Conservation (phyloP, 768 basidiomycete genomes). For the Lanmaoa pseudosensibilis region DNA sequence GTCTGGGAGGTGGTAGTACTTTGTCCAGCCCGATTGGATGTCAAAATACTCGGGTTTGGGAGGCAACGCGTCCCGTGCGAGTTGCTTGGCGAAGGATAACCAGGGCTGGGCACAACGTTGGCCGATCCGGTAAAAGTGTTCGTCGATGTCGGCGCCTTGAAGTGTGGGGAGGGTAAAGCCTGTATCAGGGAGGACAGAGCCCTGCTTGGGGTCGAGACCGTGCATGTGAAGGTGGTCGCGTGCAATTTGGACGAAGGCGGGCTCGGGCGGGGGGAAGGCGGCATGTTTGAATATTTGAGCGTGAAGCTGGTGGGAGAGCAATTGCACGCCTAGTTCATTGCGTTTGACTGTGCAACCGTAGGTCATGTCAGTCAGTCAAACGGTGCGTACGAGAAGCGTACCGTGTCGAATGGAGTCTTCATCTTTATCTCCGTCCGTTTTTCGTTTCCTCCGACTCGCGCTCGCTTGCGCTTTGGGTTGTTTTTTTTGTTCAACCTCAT, state of each 20-base stretch:
- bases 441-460: not conserved
- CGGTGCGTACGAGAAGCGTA: not conserved
- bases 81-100: conserved; percentile 62
- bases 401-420: conserved; percentile 1
- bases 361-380: not conserved
- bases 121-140: conserved; percentile 89
- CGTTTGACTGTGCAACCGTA: conserved; percentile 51
- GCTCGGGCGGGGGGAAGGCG: conserved; percentile 60
- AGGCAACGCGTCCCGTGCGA: conserved; percentile 55
- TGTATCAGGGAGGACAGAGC: conserved; percentile 77
- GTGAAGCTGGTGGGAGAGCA: conserved; percentile 81
- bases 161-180: conserved; percentile 81
- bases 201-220: conserved; percentile 75
- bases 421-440: not conserved
- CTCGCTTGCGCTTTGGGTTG: not conserved
- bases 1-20: conserved; percentile 68
- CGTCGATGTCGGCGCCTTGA: conserved; percentile 76
- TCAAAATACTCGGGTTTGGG: conserved; percentile 57
- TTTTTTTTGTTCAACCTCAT: conserved; percentile 2
- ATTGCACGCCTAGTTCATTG: conserved; percentile 91
- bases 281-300: conserved; percentile 76
- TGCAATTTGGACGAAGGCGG: conserved; percentile 70
- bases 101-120: conserved; percentile 70
- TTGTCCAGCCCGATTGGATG: conserved; percentile 82
- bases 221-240: conserved; percentile 79